Base-by-base conservation (phyloP, 1,284 basidiomycete genomes). In the Pterula multifida region DNA sequence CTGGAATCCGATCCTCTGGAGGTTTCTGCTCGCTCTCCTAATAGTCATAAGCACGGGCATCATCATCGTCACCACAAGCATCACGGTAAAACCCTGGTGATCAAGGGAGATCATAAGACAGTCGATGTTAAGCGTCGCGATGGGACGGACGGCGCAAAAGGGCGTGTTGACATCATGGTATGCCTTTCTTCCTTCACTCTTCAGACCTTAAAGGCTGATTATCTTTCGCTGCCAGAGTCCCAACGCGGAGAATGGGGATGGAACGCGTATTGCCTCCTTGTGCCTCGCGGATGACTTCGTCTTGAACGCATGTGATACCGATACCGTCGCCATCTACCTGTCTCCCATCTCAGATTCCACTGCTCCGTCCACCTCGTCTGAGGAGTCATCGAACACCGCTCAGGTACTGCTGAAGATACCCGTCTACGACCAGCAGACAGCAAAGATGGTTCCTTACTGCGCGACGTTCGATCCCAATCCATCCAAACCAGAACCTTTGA, bases 391-490 rank as follows among this genome's bases (percentile, higher is more conserved):
- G 2, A 53, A 59, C 9, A 45, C 54, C 45, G 56, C 57, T 48
- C 60, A 57, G 36, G 75, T 81, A 21, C 63, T 60, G 1, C 62
- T 85, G 23, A 66, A 68, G 55, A 60, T 76, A n/a, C 61, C 67
- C 1, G 59, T 75, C 46, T 75, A 74, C 55, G 64, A 73, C 28
- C 62, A 68, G 23, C 47, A 56, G 11, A 53, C 57, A 6, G 69
- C 69, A 0, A 49, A 57, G 12, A 64, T 72, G 52, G 60, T 67
- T 51, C 55, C 61, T 4, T 79, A 69, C 59, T 86, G 83, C 54
- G 76, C 76, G 1, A 82, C 81, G 2, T 85, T 75, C 58, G 68
- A 83, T 54, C 68, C 75, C 2, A 63, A 69, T 36, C 78, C 79
- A 1, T 53, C 63, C 4, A 55, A 63, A 1, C 68, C 78, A 0